Evolutionary conservation across 345 rosid genomes (phyloP).

Genomic region (Pugionium cornutum): DNA sequence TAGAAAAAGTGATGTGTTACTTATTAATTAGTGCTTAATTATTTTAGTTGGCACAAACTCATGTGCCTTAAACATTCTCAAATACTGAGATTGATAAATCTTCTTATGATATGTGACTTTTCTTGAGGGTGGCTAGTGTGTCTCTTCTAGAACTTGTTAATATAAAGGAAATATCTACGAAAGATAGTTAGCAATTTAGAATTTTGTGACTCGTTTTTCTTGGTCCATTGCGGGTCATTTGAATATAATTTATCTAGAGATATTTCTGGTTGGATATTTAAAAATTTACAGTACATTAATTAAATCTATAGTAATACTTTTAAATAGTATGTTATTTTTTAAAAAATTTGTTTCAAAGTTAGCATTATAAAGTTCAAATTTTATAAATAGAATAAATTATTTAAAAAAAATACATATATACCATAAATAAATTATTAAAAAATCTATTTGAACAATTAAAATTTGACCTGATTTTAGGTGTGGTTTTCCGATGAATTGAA

Average conservation of each 20-base stretch:
- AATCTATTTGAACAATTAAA: no score
- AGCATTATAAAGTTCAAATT: no score
- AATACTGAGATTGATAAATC: neutral
- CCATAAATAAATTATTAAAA: no score
- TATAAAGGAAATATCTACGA: neutral
- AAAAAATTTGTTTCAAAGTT: no score
- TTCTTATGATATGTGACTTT: conserved; percentile 15
- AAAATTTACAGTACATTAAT: neutral
- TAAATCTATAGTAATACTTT: no score
- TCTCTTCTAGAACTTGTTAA: neutral
- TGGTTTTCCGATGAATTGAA: no score
- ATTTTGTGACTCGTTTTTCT: neutral
- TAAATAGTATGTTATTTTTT: no score
- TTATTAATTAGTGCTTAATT: neutral
- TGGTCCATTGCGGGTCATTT: conserved; percentile 25
- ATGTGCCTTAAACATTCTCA: conserved; percentile 4
- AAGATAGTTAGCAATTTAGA: conserved; percentile 18
- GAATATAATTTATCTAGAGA: neutral
- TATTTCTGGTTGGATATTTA: neutral
- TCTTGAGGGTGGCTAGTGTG: neutral
- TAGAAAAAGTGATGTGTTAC: neutral
- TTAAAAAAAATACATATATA: no score
- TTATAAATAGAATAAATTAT: no score
- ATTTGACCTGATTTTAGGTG: no score
- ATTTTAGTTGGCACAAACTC: neutral